phyloP scores from a whole-genome alignment of 2,329 filamentous ascomycete species.

The Stenocarpella maydis region DNA sequence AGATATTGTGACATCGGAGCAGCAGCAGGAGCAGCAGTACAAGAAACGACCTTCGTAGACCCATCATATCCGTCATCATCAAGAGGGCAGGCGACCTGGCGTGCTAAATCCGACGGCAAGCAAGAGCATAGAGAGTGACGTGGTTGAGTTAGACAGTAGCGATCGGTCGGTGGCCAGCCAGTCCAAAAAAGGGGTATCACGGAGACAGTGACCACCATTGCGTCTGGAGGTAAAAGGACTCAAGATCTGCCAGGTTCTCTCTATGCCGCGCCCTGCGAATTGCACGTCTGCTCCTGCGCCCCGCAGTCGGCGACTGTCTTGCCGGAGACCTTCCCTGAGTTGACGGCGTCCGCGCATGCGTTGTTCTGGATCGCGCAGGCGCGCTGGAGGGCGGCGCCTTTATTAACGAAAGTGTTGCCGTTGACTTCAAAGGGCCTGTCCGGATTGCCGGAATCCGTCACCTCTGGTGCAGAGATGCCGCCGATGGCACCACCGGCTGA shows the following conservation, averaged over 20 bases:
- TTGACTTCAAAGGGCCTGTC: conserved; percentile 64
- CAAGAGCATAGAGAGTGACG: conserved; percentile 5
- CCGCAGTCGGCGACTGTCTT: conserved; percentile 61
- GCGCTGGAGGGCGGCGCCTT: conserved; percentile 63
- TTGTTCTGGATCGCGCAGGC: conserved; percentile 72
- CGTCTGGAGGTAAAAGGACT: conserved; percentile 18
- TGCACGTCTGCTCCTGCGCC: conserved; percentile 58
- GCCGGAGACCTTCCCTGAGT: conserved; percentile 53
- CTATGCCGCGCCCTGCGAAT: conserved; percentile 45
- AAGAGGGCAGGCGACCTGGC: conserved; percentile 13
- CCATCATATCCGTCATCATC: conserved; percentile 25
- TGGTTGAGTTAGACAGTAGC: conserved; percentile 5
- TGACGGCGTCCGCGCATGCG: conserved; percentile 64
- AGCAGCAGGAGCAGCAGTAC: conserved; percentile 18
- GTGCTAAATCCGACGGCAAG: conserved; percentile 20
- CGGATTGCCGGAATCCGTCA: conserved; percentile 56
- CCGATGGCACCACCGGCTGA: conserved; percentile 52
- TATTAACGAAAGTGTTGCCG: conserved; percentile 64
- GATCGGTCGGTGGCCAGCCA: conserved; percentile 24
- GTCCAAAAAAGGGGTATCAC: conserved; percentile 23
- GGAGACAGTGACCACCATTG: conserved; percentile 23
- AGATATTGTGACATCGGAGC: conserved; percentile 14
- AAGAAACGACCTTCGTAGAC: conserved; percentile 19
- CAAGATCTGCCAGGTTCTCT: conserved; percentile 8
- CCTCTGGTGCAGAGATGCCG: conserved; percentile 59